These are phyloP conservation scores for Kazachstania bromeliacearum DNA, from an alignment of 805 yeast genomes.

Conservation along the genomic window DNA sequence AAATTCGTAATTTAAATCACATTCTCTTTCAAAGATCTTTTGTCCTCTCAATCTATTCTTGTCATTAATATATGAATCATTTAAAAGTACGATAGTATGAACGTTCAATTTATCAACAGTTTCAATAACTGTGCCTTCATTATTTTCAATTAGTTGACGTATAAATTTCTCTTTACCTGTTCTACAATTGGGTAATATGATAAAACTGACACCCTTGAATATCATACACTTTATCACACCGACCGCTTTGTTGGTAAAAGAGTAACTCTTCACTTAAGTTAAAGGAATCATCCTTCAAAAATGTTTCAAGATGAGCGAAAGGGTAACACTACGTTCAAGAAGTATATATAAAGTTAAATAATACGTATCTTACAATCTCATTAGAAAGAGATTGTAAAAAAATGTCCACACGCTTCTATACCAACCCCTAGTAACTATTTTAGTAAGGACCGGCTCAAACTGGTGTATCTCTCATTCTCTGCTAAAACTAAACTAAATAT, in stretches of 20 bases:
- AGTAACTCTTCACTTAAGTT: too few relatives aligned
- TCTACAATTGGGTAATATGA: slow-evolving; percentile 17
- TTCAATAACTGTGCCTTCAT: slow-evolving; percentile 17
- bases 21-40: slow-evolving; percentile 19
- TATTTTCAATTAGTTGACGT: slow-evolving; percentile 9
- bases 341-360: too few relatives aligned
- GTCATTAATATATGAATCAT: slow-evolving; percentile 19
- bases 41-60: slow-evolving; percentile 7
- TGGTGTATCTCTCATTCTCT: slow-evolving; percentile 16
- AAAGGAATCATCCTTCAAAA: too few relatives aligned
- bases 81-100: slow-evolving; percentile 13
- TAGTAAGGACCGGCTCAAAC: slow-evolving; percentile 22
- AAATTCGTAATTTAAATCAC: slow-evolving; percentile 6
- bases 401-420: slow-evolving; percentile 29
- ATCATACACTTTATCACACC: slow-evolving; percentile 3
- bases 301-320: not conserved
- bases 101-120: slow-evolving; percentile 4
- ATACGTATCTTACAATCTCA: too few relatives aligned
- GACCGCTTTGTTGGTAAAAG: too few relatives aligned
- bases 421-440: slow-evolving; percentile 18
- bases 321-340: too few relatives aligned
- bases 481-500: slow-evolving; percentile 9
- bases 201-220: slow-evolving; percentile 6
- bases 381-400: not conserved
- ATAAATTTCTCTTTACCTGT: slow-evolving; percentile 11